Conservation (phyloP, 2,329 filamentous ascomycete species). For the Microdochium nivale region DNA sequence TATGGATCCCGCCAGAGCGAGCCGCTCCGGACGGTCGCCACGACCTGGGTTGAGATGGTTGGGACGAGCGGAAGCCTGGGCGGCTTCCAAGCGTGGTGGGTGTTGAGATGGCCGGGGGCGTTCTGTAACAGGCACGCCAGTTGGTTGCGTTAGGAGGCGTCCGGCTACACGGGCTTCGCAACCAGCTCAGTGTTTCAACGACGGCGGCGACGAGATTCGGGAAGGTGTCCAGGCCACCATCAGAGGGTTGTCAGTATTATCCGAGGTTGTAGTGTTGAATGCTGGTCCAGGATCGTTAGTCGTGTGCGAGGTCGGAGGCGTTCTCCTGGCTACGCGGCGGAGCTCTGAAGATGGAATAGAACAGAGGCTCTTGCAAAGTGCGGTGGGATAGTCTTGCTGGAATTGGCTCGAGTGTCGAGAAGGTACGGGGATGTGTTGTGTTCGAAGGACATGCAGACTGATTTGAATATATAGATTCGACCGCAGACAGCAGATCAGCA, state of each 20-base stretch:
- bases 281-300: too few species aligned
- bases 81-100: not conserved
- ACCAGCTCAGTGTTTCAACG: too few species aligned
- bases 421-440: not conserved
- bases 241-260: too few species aligned
- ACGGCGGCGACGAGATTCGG: too few species aligned
- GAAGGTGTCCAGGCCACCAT: too few species aligned
- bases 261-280: too few species aligned
- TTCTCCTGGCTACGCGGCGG: too few species aligned
- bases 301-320: too few species aligned
- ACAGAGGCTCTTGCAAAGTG: too few species aligned
- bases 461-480: not conserved
- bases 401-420: not conserved
- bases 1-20: conserved; percentile 72
- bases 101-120: not conserved
- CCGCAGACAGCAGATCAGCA: not conserved
- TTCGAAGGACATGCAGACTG: not conserved
- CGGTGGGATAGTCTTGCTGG: too few species aligned
- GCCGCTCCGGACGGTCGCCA: conserved; percentile 65
- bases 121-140: not conserved
- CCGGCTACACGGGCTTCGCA: too few species aligned
- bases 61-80: not conserved
- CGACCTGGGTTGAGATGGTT: not conserved
- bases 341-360: too few species aligned
- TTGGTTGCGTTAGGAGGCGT: not conserved